Conservation (phyloP, 495 filamentous ascomycete genomes). For the Stereocaulon alpinum region DNA sequence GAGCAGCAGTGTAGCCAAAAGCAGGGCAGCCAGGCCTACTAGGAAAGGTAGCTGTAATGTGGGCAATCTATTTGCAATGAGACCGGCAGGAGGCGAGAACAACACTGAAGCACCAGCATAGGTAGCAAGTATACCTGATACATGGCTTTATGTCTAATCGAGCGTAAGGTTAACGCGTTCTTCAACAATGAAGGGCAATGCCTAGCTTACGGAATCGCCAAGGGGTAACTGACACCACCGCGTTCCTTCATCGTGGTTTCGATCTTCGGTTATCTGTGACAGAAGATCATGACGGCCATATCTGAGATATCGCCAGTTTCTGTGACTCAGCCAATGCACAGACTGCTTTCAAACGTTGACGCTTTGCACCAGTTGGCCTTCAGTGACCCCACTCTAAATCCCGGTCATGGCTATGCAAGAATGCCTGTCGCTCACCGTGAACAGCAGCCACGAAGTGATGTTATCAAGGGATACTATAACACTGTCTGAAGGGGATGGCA, state of each 20-base stretch:
- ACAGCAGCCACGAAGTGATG: too few species aligned
- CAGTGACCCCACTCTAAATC: too few species aligned
- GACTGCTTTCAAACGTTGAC: neutral
- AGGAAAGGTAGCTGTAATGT: slow-evolving; percentile 49
- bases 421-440: too few species aligned
- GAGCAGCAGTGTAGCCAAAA: slow-evolving; percentile 47
- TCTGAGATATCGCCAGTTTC: too few species aligned
- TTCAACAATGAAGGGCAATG: slow-evolving; percentile 47
- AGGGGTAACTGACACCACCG: neutral
- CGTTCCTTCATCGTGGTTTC: slow-evolving; percentile 2
- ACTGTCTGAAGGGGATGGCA: neutral
- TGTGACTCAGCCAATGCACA: neutral
- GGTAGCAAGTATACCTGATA: slow-evolving; percentile 46
- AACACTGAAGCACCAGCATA: slow-evolving; percentile 50
- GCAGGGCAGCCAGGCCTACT: slow-evolving; percentile 43
- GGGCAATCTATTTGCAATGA: slow-evolving; percentile 47
- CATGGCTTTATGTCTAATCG: slow-evolving; percentile 40
- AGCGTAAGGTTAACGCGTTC: slow-evolving; percentile 42
- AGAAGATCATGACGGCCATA: neutral
- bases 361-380: too few species aligned
- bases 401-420: too few species aligned
- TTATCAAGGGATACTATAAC: neutral
- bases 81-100: slow-evolving; percentile 45
- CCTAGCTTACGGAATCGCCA: neutral
- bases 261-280: neutral